Evolutionary conservation across 345 rosid species (phyloP), one percentile per base, ranked within the genome.

Genomic region (Melaleuca alternifolia): DNA sequence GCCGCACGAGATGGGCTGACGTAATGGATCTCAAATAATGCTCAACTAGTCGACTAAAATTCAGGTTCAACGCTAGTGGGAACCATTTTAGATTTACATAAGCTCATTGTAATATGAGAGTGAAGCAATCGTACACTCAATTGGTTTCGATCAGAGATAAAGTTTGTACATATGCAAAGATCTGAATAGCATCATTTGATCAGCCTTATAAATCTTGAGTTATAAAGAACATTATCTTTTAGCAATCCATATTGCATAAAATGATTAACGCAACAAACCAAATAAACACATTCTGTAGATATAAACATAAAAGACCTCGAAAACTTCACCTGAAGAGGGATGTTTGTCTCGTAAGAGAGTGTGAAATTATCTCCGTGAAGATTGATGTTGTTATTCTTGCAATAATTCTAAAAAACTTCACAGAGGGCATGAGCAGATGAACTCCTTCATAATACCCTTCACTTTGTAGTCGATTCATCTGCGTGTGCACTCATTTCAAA

Each of bases 381-480:
- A 48, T 85, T 81, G 44, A 95, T 92, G 52, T 54, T 85, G 87
- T 96, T 93, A 44, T 91, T 94, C 85, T 90, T 91, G 89, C 98
- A 95, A 71, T 95, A 85, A 79, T 81, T 87, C 54, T 79, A 59
- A 87, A 97, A 96, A 24, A 95, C 92, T 90, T 92, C 95, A 71
- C 96, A 97, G 50, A 95, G 93, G 0, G 98, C 94, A 95, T 93
- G 30, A 97, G 93, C 93, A 96, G 90, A 82, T 96, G 91, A 1
- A 96, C 94, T 11, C 99, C 99, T 62, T 98, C 99, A 90, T 94
- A 96, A 84, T 91, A 96, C 1, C 99, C 99, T 92, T 96, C 99
- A 79, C 87, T 96, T 83, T 93, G 90, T 91, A 96, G 89, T 76
- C 97, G 91, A 85, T 89, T 89, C 87, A 94, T 89, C 97, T 94